Conservation (phyloP, 1,139 yeast genomes). For the Diutina catenulata region DNA sequence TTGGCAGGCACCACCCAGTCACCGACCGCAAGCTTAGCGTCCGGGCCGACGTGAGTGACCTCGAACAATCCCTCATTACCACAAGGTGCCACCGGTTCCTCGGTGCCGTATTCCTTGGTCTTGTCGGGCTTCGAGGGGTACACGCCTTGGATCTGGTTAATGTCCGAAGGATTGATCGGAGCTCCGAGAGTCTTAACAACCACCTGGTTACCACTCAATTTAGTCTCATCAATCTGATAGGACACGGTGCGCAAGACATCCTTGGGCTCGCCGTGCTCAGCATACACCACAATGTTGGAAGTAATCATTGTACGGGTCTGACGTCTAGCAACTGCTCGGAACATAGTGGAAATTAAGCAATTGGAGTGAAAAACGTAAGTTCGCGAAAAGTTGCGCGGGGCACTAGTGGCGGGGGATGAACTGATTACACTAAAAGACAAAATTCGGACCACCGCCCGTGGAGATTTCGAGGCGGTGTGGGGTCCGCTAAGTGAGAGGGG, state of each 20-base stretch:
- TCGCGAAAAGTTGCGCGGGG: too few relatives aligned
- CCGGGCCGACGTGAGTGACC: slow-evolving; percentile 59
- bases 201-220: slow-evolving; percentile 31
- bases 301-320: slow-evolving; percentile 23
- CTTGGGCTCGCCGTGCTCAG: slow-evolving; percentile 47
- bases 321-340: slow-evolving; percentile 2
- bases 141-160: slow-evolving; percentile 86
- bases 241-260: slow-evolving; percentile 43
- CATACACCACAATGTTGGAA: slow-evolving; percentile 47
- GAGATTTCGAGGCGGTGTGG: too few relatives aligned
- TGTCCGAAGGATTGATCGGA: slow-evolving; percentile 89
- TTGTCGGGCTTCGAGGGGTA: slow-evolving; percentile 75
- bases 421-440: too few relatives aligned
- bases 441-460: too few relatives aligned
- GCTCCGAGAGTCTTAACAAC: slow-evolving; percentile 62
- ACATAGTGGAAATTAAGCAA: slow-evolving; percentile 1
- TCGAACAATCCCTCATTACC: slow-evolving; percentile 95
- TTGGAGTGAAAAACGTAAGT: not conserved
- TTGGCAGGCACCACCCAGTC: slow-evolving; percentile 89
- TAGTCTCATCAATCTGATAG: slow-evolving; percentile 37
- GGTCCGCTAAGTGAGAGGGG: too few relatives aligned
- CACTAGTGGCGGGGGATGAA: too few relatives aligned
- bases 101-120: slow-evolving; percentile 34
- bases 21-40: slow-evolving; percentile 46
- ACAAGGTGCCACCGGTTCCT: slow-evolving; percentile 60